Evolutionary conservation across 1,284 basidiomycete genomes (phyloP), one percentile per base, ranked within the genome.

Genomic region (Ganoderma sp.): DNA sequence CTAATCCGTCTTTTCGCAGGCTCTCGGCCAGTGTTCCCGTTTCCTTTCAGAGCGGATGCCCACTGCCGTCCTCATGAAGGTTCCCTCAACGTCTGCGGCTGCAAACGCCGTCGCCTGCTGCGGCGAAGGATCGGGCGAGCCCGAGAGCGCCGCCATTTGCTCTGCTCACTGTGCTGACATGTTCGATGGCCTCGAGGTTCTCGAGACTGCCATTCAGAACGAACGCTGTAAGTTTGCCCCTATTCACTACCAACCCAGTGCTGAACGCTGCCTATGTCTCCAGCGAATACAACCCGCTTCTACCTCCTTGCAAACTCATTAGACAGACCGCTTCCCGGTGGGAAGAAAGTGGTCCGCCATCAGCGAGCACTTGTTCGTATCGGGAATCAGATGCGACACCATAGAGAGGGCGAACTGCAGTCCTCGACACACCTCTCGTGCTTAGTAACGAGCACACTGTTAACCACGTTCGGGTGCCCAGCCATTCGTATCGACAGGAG

Each of bases 1-100:
- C 43, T 63, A 9, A 60, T 54, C 61, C 15, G 50, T 15, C 19
- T 45, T 5, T 14, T 8, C 50, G 15, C 72, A 94, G 92, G 92
- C 92, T 17, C 78, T 94, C 28, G 92, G 92, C n/a, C 92, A 94
- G 78, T 94, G 92, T 76, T 82, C 80, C 32, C 79, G 75, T 14
- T 94, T 90, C 78, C 76, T 94, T 22, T 75, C 80, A 32, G 73
- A 78, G 62, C 76, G 86, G 61, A 76, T 94, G 17, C 89, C 91
- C 0, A 72, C 74, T 15, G 90, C 85, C 2, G 74, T 80, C 0
- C 75, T 84, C 28, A 81, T 88, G 66, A 87, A 85, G 73, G 87
- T 84, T 17, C 73, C 87, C 4, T 93, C 92, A 2, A 94, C 92
- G 6, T 90, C 90, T 0, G 84, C 83, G 6, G 92, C 92, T 15